These are phyloP conservation scores for Mycena amicta DNA, from an alignment of 768 basidiomycete species.

Conservation along the genomic window DNA sequence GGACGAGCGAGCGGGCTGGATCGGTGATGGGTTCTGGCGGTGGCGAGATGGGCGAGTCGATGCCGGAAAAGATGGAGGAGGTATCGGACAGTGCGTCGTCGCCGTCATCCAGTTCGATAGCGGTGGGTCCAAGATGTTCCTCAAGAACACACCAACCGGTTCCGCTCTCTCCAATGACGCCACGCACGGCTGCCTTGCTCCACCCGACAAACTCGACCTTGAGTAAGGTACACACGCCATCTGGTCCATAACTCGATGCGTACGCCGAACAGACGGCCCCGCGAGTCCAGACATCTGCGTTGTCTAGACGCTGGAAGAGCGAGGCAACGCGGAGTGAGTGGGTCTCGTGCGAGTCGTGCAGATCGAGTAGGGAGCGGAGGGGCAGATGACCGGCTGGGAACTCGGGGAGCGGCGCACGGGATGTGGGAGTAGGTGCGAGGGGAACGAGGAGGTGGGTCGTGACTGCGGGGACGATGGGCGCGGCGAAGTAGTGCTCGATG, in stretches of 20 bases:
- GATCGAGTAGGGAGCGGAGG: conserved; percentile 48
- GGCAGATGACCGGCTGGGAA: conserved; percentile 45
- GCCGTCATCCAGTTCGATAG: conserved; percentile 24
- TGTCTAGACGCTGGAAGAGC: conserved; percentile 72
- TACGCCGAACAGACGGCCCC: conserved; percentile 65
- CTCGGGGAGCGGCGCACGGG: conserved; percentile 59
- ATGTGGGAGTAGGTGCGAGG: conserved; percentile 72
- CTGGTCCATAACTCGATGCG: conserved; percentile 39
- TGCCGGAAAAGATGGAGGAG: conserved; percentile 33
- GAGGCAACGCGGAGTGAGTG: conserved; percentile 69
- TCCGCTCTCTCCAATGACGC: conserved; percentile 70
- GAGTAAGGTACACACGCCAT: conserved; percentile 66
- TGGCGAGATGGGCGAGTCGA: conserved; percentile 15
- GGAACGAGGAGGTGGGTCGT: conserved; percentile 75
- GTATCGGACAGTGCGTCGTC: conserved; percentile 36
- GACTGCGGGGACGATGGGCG: conserved; percentile 38
- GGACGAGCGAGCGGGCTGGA: conserved; percentile 66
- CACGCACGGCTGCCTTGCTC: conserved; percentile 63
- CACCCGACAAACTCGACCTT: conserved; percentile 76
- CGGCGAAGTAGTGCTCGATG: conserved; percentile 66
- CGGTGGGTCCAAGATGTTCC: conserved; percentile 39
- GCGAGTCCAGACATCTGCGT: conserved; percentile 66
- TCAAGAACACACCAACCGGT: conserved; percentile 78
- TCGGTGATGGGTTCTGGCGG: conserved; percentile 39
- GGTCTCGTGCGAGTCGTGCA: conserved; percentile 54